Evolutionary conservation across 2,329 filamentous ascomycete species (phyloP).

Genomic region (Septoria linicola): DNA sequence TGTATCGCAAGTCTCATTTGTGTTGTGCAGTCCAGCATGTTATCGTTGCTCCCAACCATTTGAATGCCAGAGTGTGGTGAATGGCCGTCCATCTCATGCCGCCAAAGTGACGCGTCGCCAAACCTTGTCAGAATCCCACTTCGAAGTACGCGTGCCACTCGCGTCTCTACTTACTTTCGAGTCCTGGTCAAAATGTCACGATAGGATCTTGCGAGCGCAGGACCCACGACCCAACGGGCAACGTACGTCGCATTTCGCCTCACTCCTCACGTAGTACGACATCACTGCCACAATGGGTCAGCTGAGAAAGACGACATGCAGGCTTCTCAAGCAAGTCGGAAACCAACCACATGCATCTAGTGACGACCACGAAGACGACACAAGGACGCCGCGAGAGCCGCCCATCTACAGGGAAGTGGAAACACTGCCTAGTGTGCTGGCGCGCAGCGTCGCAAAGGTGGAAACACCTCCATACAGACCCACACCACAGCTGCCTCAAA

Average conservation of each 20-base stretch:
- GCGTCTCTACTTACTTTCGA: no score
- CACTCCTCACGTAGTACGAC: background rate
- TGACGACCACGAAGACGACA: slow-evolving; percentile 39
- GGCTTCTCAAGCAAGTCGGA: slow-evolving; percentile 36
- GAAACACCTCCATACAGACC: background rate
- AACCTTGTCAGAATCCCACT: no score
- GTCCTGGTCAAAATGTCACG: no score
- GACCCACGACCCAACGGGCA: background rate
- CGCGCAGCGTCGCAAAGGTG: no score
- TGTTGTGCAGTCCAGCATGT: background rate
- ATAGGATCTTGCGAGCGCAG: no score
- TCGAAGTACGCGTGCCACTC: background rate
- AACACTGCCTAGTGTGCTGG: no score
- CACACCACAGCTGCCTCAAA: background rate
- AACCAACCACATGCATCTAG: slow-evolving; percentile 39
- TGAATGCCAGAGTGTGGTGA: background rate
- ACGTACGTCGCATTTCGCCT: background rate
- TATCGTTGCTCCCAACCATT: background rate
- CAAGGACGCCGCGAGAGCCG: background rate
- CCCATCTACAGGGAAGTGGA: background rate
- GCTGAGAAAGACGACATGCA: slow-evolving; percentile 10
- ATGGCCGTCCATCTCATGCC: no score
- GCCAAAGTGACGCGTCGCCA: no score
- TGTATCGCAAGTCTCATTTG: slow-evolving; percentile 5
- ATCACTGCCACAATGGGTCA: background rate